Percentiles rank a stretch among this genome's conserved stretches.
Evolutionary conservation across 257 asterid species (phyloP).

Genomic region (Rhazya stricta): DNA sequence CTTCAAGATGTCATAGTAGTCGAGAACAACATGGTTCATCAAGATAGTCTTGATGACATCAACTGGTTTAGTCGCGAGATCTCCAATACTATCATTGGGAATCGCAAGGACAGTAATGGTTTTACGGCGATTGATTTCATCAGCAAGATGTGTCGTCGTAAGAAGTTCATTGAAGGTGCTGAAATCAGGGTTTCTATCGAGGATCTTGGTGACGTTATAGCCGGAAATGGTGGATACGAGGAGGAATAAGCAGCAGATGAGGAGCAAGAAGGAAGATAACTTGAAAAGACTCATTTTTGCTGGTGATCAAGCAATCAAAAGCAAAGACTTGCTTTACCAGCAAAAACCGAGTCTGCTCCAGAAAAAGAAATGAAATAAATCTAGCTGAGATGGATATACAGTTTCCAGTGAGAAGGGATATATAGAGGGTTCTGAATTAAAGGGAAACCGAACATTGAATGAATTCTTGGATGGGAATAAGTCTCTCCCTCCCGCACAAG

Average conservation of each 20-base stretch:
- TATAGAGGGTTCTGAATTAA: no score
- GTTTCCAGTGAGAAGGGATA: no score
- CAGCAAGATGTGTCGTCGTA: constrained; percentile 32
- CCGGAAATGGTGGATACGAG: constrained; percentile 35
- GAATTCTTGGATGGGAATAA: background rate
- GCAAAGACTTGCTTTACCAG: constrained; percentile 8
- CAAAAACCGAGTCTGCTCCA: background rate
- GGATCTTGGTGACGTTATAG: constrained; percentile 51
- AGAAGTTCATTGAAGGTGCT: constrained; percentile 43
- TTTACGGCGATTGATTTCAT: constrained; percentile 37
- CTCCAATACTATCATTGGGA: constrained; percentile 36
- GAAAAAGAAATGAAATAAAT: background rate
- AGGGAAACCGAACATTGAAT: no score
- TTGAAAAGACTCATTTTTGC: constrained; percentile 48
- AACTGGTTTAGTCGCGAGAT: constrained; percentile 24
- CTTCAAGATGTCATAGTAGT: constrained; percentile 56
- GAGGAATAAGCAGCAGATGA: constrained; percentile 32
- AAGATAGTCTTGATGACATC: constrained; percentile 42
- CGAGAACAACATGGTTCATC: constrained; percentile 60
- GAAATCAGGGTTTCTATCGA: constrained; percentile 43
- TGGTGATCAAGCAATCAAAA: constrained; percentile 15
- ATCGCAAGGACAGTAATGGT: constrained; percentile 67
- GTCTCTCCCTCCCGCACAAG: background rate
- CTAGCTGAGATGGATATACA: background rate
- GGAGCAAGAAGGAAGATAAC: constrained; percentile 4